Percentiles rank a stretch among this genome's conserved stretches.
phyloP scores from a whole-genome alignment of 768 basidiomycete species.

The Xerocomellus amylosporus region DNA sequence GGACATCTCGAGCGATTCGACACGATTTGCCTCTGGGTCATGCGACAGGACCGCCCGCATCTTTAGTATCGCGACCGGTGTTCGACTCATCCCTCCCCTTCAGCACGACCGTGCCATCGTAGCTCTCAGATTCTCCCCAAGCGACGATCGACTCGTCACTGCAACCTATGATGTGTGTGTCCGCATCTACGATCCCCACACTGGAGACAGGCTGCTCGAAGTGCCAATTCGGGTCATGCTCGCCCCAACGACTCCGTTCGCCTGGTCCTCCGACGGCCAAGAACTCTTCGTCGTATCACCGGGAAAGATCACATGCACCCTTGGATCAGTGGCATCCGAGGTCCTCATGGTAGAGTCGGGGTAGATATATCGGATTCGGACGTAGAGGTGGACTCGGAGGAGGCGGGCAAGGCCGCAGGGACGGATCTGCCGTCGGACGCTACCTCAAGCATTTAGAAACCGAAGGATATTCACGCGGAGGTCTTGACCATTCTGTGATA shows the following conservation, averaged over 20 bases:
- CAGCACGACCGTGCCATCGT: slow-evolving; percentile 1
- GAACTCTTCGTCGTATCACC: background rate
- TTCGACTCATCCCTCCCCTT: background rate
- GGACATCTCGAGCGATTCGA: background rate
- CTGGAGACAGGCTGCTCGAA: background rate
- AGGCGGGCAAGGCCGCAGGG: background rate
- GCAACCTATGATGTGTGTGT: background rate
- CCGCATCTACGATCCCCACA: background rate
- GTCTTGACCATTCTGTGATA: background rate
- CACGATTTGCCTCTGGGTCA: background rate
- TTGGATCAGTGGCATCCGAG: background rate
- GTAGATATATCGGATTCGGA: background rate
- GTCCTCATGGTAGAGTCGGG: background rate
- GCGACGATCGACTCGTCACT: background rate
- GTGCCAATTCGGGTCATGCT: background rate
- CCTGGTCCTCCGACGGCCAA: background rate
- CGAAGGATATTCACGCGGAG: background rate
- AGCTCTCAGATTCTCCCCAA: background rate
- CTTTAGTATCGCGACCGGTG: background rate
- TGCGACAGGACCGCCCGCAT: background rate
- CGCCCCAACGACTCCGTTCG: background rate
- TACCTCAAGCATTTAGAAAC: background rate
- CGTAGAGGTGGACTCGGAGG: background rate
- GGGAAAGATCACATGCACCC: background rate
- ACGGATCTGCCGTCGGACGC: background rate